Evolutionary conservation across 2,329 filamentous ascomycete species (phyloP).

Genomic region (Fusarium tuaranense): DNA sequence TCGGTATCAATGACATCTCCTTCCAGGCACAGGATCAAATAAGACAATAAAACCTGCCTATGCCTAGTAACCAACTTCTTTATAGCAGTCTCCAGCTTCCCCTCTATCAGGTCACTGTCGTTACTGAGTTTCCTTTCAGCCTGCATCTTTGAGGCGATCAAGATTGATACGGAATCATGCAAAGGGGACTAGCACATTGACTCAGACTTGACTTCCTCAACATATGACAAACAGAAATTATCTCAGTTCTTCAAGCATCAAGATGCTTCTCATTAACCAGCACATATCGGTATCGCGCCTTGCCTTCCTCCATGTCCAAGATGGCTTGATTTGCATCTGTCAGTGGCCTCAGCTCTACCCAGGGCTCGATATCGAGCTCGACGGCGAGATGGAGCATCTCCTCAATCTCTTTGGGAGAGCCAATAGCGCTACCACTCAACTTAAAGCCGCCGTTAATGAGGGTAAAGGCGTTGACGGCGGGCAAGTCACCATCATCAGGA

Average conservation of each 20-base stretch:
- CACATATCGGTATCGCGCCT: conserved; percentile 59
- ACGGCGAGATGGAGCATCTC: conserved; percentile 69
- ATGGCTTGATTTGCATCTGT: conserved; percentile 64
- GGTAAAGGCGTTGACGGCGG: conserved; percentile 12
- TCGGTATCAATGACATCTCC: not conserved
- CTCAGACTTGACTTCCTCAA: not conserved
- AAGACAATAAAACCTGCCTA: not conserved
- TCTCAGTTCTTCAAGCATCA: not conserved
- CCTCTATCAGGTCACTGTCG: not conserved
- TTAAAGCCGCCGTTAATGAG: conserved; percentile 38
- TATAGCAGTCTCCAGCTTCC: not conserved
- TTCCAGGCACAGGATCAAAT: not conserved
- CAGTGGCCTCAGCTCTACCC: conserved; percentile 65
- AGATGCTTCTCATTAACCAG: conserved; percentile 51
- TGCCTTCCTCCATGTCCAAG: conserved; percentile 65
- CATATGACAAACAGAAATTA: not conserved
- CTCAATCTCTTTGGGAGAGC: conserved; percentile 64
- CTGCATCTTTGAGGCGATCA: not conserved
- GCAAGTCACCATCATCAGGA: conserved; percentile 4
- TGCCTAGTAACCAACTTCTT: not conserved
- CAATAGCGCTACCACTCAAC: conserved; percentile 58
- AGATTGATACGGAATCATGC: not conserved
- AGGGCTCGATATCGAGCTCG: conserved; percentile 65
- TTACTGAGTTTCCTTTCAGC: not conserved
- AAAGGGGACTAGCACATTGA: not conserved